Evolutionary conservation across 2,329 filamentous ascomycete genomes (phyloP), one percentile per base, ranked within the genome.

Genomic region (Fusarium redolens): DNA sequence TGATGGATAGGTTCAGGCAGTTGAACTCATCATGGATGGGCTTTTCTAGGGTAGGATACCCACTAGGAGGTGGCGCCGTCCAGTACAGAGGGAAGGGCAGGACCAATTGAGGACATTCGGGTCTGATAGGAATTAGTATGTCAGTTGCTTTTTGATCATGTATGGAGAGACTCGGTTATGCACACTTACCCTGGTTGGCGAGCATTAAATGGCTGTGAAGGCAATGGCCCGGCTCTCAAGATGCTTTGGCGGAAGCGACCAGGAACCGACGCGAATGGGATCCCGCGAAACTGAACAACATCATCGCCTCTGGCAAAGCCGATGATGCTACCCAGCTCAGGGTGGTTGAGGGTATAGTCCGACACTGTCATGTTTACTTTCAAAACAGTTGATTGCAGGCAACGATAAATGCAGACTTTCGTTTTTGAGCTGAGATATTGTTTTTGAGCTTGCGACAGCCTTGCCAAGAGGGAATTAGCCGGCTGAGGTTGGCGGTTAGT

Each of bases 201-300:
- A 33, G 52, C 52, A 33, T 15, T 4, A 14, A 33, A 56, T 15
- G 52, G 52, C n/a, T 56, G 52, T 4, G 30, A 56, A 22, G 38
- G 38, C 13, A 45, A 20, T 3, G 5, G 17, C 0, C 38, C 52
- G 0, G 8, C n/a, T 17, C n/a, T 56, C 30, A 33, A 20, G 30
- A 33, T 33, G 17, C 52, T 56, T 31, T 56, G 52, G 2, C 52
- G 28, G 31, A 56, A 56, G 3, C 52, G 28, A 3, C 38, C 30
- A 9, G 30, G 52, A 14, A 56, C 17, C 2, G 38, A 56, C 0
- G 38, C 52, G 28, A 56, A 56, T 9, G 52, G 38, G 9, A 56
- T 56, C 25, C 52, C 52, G 9, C 52, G 52, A n/a, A 56, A 45
- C 28, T 56, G 52, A 11, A 56, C 38, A 13, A 56, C 28, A 56